A percentile compares a stretch with the other conserved stretches of the same genome.
Evolutionary conservation across 768 basidiomycete genomes (phyloP).

Genomic region (Collybia nuda): DNA sequence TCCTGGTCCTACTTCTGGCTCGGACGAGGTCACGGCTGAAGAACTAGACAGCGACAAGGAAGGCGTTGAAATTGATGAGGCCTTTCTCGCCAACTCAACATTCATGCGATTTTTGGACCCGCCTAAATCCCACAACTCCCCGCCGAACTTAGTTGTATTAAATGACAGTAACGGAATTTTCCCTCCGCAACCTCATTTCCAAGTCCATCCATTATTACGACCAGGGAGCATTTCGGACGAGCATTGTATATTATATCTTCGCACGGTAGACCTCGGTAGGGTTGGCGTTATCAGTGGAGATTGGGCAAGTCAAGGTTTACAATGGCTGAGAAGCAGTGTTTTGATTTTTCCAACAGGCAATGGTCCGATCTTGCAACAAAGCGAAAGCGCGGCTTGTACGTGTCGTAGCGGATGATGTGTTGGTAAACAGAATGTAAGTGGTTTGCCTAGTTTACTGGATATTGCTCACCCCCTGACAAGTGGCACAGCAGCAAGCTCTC

Average conservation of each 20-base stretch:
- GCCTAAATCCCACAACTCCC: slow-evolving; percentile 7
- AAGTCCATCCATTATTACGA: slow-evolving; percentile 26
- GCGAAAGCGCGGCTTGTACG: slow-evolving; percentile 52
- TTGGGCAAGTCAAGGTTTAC: slow-evolving; percentile 53
- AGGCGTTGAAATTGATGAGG: slow-evolving; percentile 68
- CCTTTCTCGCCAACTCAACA: slow-evolving; percentile 61
- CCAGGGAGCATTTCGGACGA: slow-evolving; percentile 38
- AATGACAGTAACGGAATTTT: neutral
- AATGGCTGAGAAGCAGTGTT: slow-evolving; percentile 1
- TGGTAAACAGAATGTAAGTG: slow-evolving; percentile 35
- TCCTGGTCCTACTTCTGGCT: slow-evolving; percentile 8
- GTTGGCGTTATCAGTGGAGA: slow-evolving; percentile 73
- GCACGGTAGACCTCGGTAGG: slow-evolving; percentile 60
- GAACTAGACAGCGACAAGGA: slow-evolving; percentile 30
- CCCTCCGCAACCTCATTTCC: slow-evolving; percentile 17
- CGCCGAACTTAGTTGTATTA: slow-evolving; percentile 4
- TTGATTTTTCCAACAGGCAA: slow-evolving; percentile 39
- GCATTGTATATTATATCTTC: slow-evolving; percentile 59
- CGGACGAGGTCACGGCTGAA: slow-evolving; percentile 14
- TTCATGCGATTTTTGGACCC: slow-evolving; percentile 21
- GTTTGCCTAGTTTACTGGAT: neutral
- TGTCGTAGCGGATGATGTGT: slow-evolving; percentile 50
- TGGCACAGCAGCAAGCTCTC: slow-evolving; percentile 40
- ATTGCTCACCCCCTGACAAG: slow-evolving; percentile 23
- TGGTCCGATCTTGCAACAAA: slow-evolving; percentile 39